phyloP scores from a whole-genome alignment of 352 stramenopile genomes.

The Globisporangium parvum region DNA sequence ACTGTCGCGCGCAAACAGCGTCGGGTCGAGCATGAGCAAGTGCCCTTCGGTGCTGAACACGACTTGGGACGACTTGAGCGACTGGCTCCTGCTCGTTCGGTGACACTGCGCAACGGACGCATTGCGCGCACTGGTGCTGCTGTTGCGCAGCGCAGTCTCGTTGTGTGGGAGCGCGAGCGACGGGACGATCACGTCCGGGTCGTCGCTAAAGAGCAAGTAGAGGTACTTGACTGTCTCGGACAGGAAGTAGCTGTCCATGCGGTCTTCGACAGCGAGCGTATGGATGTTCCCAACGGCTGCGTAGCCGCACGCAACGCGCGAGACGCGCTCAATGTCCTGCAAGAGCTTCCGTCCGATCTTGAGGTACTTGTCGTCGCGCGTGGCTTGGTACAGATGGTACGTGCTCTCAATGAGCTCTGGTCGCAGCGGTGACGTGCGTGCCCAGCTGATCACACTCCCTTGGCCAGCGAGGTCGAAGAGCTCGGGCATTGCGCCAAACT shows the following conservation, averaged over 20 bases:
- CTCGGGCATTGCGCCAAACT: slow-evolving; percentile 94
- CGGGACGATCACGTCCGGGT: slow-evolving; percentile 67
- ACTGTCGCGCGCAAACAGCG: slow-evolving; percentile 36
- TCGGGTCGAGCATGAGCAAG: slow-evolving; percentile 54
- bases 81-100: slow-evolving; percentile 12
- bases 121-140: background rate
- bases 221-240: slow-evolving; percentile 99
- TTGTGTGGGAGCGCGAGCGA: slow-evolving; percentile 5
- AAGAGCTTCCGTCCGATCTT: slow-evolving; percentile 87
- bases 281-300: slow-evolving; percentile 89
- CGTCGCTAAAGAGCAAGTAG: slow-evolving; percentile 97
- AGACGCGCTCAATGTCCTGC: slow-evolving; percentile 84
- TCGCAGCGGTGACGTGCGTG: slow-evolving; percentile 87
- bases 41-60: slow-evolving; percentile 84
- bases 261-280: slow-evolving; percentile 88
- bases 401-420: slow-evolving; percentile 97
- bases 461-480: slow-evolving; percentile 77
- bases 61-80: slow-evolving; percentile 61
- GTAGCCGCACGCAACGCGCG: slow-evolving; percentile 89
- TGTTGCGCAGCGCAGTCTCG: background rate
- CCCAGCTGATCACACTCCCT: slow-evolving; percentile 69
- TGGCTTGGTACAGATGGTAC: slow-evolving; percentile 94
- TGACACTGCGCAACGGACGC: background rate
- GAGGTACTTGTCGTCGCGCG: slow-evolving; percentile 83
- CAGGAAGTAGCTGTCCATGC: slow-evolving; percentile 99